Percentiles rank a stretch among this genome's conserved stretches.
These are phyloP conservation scores for Nicotiana sylvestris DNA, from an alignment of 257 asterid species.

Conservation along the genomic window DNA sequence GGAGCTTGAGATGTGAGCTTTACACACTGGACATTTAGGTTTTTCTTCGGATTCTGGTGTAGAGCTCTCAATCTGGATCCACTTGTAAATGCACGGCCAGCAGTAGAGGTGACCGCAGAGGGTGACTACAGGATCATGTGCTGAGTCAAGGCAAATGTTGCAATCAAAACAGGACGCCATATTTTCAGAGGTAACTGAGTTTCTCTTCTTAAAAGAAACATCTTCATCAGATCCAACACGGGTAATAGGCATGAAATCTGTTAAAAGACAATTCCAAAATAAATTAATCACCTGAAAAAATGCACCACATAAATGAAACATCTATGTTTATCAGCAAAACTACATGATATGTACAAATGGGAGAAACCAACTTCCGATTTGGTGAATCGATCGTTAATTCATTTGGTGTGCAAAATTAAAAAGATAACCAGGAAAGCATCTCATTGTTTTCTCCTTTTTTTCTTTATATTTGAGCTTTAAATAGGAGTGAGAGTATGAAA, in stretches of 20 bases:
- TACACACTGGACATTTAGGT: conserved; percentile 78
- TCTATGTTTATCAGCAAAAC: neutral
- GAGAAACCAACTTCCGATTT: neutral
- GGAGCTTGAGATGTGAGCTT: conserved; percentile 55
- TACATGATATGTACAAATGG: neutral
- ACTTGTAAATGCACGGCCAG: conserved; percentile 92
- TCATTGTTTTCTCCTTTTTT: neutral
- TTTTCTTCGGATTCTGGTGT: conserved; percentile 43
- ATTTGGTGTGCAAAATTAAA: neutral
- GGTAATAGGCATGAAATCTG: conserved; percentile 53
- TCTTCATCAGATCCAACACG: conserved; percentile 37
- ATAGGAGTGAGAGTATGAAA: neutral
- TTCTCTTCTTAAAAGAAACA: conserved; percentile 31
- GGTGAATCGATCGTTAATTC: neutral
- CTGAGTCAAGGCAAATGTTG: conserved; percentile 79
- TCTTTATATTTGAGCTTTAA: neutral
- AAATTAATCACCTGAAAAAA: neutral
- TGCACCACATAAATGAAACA: neutral
- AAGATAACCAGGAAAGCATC: neutral
- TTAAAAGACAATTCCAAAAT: conserved; percentile 13
- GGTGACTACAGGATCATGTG: conserved; percentile 76
- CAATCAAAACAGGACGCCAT: conserved; percentile 64
- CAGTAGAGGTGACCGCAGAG: conserved; percentile 91
- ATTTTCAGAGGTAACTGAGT: conserved; percentile 38
- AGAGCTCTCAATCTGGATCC: conserved; percentile 66